Conservation (phyloP, 805 yeast genomes). For the Pichia eremophila region DNA sequence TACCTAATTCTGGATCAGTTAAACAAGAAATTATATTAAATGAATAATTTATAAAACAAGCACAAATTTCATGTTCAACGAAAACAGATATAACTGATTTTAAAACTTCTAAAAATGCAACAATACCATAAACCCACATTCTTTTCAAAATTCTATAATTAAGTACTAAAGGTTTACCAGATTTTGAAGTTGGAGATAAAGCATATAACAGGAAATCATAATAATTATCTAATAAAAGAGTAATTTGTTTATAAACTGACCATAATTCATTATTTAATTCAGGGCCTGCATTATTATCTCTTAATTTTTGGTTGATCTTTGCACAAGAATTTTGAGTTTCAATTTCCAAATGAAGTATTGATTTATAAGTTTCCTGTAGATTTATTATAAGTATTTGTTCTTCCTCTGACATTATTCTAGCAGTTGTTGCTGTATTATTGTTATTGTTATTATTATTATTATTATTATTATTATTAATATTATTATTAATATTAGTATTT, state of each 20-base stretch:
- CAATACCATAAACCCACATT: constrained; percentile 81
- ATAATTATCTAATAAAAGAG: constrained; percentile 58
- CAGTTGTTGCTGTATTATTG: not conserved
- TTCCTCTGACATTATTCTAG: constrained; percentile 35
- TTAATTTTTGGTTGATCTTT: constrained; percentile 43
- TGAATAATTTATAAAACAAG: constrained; percentile 65
- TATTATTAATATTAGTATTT: not conserved
- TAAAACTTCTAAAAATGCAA: constrained; percentile 67
- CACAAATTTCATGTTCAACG: constrained; percentile 65
- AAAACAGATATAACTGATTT: constrained; percentile 66
- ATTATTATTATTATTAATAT: not conserved
- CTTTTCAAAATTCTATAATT: constrained; percentile 70
- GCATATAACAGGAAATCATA: constrained; percentile 66
- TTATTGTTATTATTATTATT: not conserved
- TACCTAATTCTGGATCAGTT: constrained; percentile 45
- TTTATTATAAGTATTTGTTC: constrained; percentile 61
- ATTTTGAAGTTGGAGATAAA: constrained; percentile 52
- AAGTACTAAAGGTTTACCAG: constrained; percentile 70
- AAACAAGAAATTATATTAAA: constrained; percentile 49
- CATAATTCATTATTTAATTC: constrained; percentile 55
- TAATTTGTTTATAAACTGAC: constrained; percentile 61
- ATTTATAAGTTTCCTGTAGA: constrained; percentile 64
- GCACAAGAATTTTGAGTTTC: constrained; percentile 63
- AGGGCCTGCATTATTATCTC: constrained; percentile 34
- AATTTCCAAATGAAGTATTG: constrained; percentile 57